Percentiles rank a stretch among this genome's conserved stretches.
Evolutionary conservation across 106 monocot species (phyloP).

Genomic region (Acorus gramineus): DNA sequence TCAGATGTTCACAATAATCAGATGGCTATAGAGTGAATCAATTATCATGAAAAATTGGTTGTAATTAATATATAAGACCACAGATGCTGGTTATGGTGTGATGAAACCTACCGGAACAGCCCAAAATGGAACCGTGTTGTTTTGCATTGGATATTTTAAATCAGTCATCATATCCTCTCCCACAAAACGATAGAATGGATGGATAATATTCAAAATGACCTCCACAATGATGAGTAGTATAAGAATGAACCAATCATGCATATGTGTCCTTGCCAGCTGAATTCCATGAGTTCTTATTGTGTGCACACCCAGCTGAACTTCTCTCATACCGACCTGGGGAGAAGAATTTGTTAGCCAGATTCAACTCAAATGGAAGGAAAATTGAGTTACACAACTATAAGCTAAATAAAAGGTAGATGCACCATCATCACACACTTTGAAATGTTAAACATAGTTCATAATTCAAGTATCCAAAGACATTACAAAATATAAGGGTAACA

Average conservation of each 20-base stretch:
- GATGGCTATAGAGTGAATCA: too few species aligned
- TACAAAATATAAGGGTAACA: too few species aligned
- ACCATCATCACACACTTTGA: too few species aligned
- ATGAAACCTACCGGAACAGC: conserved; percentile 33
- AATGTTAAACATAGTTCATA: too few species aligned
- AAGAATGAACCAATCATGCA: conserved; percentile 46
- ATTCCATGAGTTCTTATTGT: conserved; percentile 37
- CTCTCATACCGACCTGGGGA: conserved; percentile 29
- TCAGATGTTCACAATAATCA: too few species aligned
- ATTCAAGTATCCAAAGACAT: too few species aligned
- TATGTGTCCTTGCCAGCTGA: conserved; percentile 29
- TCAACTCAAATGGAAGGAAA: too few species aligned
- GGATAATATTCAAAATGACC: conserved; percentile 11
- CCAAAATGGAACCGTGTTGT: conserved; percentile 36
- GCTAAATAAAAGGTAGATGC: too few species aligned
- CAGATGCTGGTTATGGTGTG: neutral
- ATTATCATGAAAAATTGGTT: neutral
- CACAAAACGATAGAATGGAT: conserved; percentile 44
- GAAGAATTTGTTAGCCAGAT: too few species aligned
- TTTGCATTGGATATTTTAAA: conserved; percentile 47
- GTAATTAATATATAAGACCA: neutral
- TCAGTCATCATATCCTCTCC: conserved; percentile 51
- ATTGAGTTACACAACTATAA: too few species aligned
- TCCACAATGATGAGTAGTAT: conserved; percentile 20
- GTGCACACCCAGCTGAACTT: conserved; percentile 25